Base-by-base conservation (phyloP, 352 stramenopile genomes). In the Pythium rhizo-oryzae region DNA sequence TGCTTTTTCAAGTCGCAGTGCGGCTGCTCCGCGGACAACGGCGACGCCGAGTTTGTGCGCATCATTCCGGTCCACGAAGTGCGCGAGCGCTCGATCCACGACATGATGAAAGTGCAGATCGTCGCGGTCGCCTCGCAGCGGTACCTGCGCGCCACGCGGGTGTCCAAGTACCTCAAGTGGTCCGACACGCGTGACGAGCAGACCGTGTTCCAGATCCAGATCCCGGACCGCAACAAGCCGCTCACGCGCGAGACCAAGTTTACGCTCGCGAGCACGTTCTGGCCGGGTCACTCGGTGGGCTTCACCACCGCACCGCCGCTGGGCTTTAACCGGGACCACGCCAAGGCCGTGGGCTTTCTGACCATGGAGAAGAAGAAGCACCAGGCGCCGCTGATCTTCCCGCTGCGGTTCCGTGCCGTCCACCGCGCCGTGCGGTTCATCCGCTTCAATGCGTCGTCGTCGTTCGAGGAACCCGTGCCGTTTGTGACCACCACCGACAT, bases 321-420 rank as follows among this genome's bases (percentile, higher is more conserved):
- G 21, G 56, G 62, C 19, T 65, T 60, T 3, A 51, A 65, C 23
- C 63, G 69, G 3, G 72, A 70, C 23, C 47, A 67, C 25, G 39
- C 65, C 64, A 76, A 73, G 23, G 57, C 72, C 4, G 62, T 78
- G n/a, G 72, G 72, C 16, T 75, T 75, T 50, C 59, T 78, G 6
- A 78, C 72, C 12, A 70, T 78, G 52, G 72, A 78, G 37, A 78
- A 78, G 67, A 78, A 78, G 68, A 78, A 78, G 39, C 24, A 70
- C 43, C 67, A 75, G 16, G 65, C 54, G 5, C 65, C 72, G 0
- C 52, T 78, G 23, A 67, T 78, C 18, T 78, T 78, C 50, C 72
- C 72, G 8, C 24, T 78, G 11, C 68, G 72, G n/a, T 70, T 78
- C 39, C 61, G 68, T 24, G 72, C 72, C 4, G 58, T 75, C 19